Conservation (phyloP, 2,329 filamentous ascomycete genomes). For the Diaporthe humulicola region DNA sequence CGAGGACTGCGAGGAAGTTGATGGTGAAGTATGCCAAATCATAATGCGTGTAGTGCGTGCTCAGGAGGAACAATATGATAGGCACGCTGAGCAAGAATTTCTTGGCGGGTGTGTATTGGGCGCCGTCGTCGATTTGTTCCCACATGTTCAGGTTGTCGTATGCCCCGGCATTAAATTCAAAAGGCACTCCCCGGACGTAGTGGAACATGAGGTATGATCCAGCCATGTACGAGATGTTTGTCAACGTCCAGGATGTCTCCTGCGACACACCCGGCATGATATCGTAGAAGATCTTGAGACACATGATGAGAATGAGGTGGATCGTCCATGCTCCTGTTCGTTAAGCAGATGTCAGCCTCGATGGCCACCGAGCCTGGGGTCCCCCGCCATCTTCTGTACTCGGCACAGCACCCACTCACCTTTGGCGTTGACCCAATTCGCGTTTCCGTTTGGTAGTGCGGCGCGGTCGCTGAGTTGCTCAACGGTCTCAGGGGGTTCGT, state of each 20-base stretch:
- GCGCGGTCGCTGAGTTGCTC: slow-evolving; percentile 98
- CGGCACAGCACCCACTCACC: slow-evolving; percentile 68
- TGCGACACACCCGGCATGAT: slow-evolving; percentile 96
- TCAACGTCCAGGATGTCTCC: slow-evolving; percentile 98
- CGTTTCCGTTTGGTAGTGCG: slow-evolving; percentile 93
- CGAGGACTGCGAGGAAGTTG: slow-evolving; percentile 93
- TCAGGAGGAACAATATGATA: slow-evolving; percentile 93
- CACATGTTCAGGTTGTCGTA: slow-evolving; percentile 99
- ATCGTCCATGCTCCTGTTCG: slow-evolving; percentile 93
- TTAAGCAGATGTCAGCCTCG: slow-evolving; percentile 39
- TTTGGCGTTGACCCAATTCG: slow-evolving; percentile 99
- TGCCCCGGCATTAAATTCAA: slow-evolving; percentile 98
- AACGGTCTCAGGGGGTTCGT: slow-evolving; percentile 94
- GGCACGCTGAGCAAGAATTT: slow-evolving; percentile 97
- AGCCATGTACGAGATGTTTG: slow-evolving; percentile 99
- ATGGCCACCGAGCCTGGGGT: neutral
- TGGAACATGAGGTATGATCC: slow-evolving; percentile 99
- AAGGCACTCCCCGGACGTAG: slow-evolving; percentile 96
- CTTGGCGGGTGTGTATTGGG: slow-evolving; percentile 98
- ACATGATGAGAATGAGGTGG: slow-evolving; percentile 91
- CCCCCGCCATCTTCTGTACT: neutral
- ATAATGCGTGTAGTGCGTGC: slow-evolving; percentile 99
- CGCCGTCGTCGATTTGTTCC: slow-evolving; percentile 99
- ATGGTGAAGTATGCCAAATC: slow-evolving; percentile 97
- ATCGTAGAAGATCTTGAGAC: slow-evolving; percentile 96